Conservation (phyloP, 2,329 filamentous ascomycete genomes). For the Tricladium varicosporioides region DNA sequence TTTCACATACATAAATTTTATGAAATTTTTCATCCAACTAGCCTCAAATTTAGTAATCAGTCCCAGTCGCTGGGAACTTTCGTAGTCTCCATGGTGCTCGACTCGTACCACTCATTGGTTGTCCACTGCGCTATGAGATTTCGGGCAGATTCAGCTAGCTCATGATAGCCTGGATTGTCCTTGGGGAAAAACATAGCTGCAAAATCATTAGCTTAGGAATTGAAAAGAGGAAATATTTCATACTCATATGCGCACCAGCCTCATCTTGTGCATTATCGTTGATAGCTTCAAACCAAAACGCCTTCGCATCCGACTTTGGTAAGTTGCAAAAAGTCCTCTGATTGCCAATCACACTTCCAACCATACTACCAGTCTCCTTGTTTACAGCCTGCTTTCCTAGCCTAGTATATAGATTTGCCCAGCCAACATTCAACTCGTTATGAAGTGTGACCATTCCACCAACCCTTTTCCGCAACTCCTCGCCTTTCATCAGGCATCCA, state of each 20-base stretch:
- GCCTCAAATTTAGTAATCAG: too few relatives aligned
- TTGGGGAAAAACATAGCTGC: slow-evolving; percentile 70
- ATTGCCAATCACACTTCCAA: slow-evolving; percentile 59
- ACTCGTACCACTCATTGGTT: slow-evolving; percentile 64
- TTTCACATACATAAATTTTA: too few relatives aligned
- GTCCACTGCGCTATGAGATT: slow-evolving; percentile 65
- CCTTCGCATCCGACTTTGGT: slow-evolving; percentile 55
- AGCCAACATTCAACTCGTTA: slow-evolving; percentile 67
- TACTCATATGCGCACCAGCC: slow-evolving; percentile 73
- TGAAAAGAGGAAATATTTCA: slow-evolving; percentile 33
- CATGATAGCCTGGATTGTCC: slow-evolving; percentile 71
- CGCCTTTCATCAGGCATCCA: slow-evolving; percentile 78
- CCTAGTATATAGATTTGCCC: slow-evolving; percentile 83
- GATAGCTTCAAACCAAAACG: slow-evolving; percentile 65
- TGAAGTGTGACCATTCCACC: slow-evolving; percentile 64
- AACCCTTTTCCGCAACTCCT: slow-evolving; percentile 76
- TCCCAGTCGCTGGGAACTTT: too few relatives aligned
- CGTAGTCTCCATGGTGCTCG: slow-evolving; percentile 34
- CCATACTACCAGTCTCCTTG: slow-evolving; percentile 47
- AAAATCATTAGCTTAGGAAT: slow-evolving; percentile 4
- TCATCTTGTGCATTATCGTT: slow-evolving; percentile 83
- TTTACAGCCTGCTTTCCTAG: slow-evolving; percentile 67
- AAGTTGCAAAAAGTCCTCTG: slow-evolving; percentile 88
- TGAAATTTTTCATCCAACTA: too few relatives aligned
- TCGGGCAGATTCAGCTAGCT: slow-evolving; percentile 63